Evolutionary conservation across 345 rosid genomes (phyloP).

Genomic region (Syzygium aromaticum): DNA sequence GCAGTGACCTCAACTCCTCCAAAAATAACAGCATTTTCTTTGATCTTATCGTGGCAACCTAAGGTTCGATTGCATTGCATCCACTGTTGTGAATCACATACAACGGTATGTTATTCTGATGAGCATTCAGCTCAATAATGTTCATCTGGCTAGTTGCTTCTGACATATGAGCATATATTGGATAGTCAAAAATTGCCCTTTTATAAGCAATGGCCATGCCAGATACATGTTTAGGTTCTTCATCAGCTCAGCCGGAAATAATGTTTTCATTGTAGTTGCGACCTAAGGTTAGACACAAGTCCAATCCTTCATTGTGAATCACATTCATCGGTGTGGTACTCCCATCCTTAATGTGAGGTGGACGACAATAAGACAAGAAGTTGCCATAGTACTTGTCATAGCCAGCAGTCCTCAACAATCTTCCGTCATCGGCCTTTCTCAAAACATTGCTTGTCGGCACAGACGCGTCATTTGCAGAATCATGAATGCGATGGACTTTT

Average conservation of each 20-base stretch:
- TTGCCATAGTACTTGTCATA: background rate
- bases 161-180: slow-evolving; percentile 9
- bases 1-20: slow-evolving; percentile 15
- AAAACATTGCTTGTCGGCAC: slow-evolving; percentile 10
- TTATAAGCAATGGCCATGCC: slow-evolving; percentile 1
- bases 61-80: background rate
- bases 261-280: slow-evolving; percentile 1
- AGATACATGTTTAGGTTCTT: slow-evolving; percentile 14
- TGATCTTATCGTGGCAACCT: slow-evolving; percentile 18
- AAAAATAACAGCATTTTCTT: slow-evolving; percentile 16
- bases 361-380: background rate
- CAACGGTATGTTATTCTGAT: background rate
- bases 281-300: background rate
- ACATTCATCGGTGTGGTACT: background rate
- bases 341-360: background rate
- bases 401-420: slow-evolving; percentile 2
- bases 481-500: slow-evolving; percentile 26
- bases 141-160: background rate
- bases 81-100: background rate
- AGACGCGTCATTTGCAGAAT: slow-evolving; percentile 9
- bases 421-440: slow-evolving; percentile 10
- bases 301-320: background rate
- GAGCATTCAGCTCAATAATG: background rate
- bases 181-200: background rate
- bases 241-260: slow-evolving; percentile 21